Conservation (phyloP, 2,329 filamentous ascomycete species). For the Plectosphaerella plurivora region DNA sequence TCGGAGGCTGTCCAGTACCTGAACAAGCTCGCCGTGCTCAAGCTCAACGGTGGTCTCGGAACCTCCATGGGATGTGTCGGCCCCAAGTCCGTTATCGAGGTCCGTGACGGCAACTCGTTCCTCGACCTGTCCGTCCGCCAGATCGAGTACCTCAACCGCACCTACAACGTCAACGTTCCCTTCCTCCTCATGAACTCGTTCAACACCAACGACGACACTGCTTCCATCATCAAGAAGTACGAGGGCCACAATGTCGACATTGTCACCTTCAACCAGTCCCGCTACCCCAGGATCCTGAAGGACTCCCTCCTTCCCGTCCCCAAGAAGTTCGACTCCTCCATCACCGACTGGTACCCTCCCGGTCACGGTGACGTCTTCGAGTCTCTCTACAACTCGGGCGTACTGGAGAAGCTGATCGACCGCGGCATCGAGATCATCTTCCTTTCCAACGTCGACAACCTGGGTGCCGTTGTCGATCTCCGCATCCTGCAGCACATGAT, state of each 20-base stretch:
- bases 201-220: slow-evolving; percentile 98
- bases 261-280: slow-evolving; percentile 97
- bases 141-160: slow-evolving; percentile 98
- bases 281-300: slow-evolving; percentile 96
- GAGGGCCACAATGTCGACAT: slow-evolving; percentile 99
- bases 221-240: slow-evolving; percentile 99
- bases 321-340: slow-evolving; percentile 80
- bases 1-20: slow-evolving; percentile 89
- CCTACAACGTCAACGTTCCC: slow-evolving; percentile 93
- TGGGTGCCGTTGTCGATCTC: slow-evolving; percentile 95
- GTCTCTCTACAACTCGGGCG: slow-evolving; percentile 98
- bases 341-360: slow-evolving; percentile 97
- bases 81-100: slow-evolving; percentile 98
- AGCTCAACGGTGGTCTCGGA: slow-evolving; percentile 98
- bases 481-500: slow-evolving; percentile 99
- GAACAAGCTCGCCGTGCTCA: slow-evolving; percentile 95
- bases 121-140: slow-evolving; percentile 96
- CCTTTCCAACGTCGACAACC: slow-evolving; percentile 98
- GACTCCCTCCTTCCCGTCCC: slow-evolving; percentile 95
- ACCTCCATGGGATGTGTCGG: slow-evolving; percentile 99
- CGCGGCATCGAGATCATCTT: slow-evolving; percentile 97
- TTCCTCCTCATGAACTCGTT: slow-evolving; percentile 99
- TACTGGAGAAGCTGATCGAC: slow-evolving; percentile 91
- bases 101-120: slow-evolving; percentile 99
- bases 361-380: slow-evolving; percentile 99